phyloP scores from a whole-genome alignment of 345 rosid species.

The Carallia pectinifolia region DNA sequence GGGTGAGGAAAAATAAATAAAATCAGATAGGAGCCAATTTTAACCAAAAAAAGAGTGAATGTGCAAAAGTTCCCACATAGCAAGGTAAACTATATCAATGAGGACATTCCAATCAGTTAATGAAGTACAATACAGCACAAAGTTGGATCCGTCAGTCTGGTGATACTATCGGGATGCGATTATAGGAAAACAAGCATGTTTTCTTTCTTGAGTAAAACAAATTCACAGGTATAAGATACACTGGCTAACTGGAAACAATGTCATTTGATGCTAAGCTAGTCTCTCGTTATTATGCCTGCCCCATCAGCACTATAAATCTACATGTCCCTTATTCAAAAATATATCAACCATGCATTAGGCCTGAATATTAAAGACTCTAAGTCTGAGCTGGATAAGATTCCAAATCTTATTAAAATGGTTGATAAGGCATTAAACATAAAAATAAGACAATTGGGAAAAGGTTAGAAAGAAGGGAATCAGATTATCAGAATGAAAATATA shows the following conservation, averaged over 20 bases:
- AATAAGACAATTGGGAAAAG: too few relatives aligned
- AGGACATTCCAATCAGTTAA: too few relatives aligned
- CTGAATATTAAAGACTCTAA: not conserved
- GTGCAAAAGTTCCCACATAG: not conserved
- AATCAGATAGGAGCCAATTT: not conserved
- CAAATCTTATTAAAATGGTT: not conserved
- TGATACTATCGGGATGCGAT: too few relatives aligned
- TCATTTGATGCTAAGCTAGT: not conserved
- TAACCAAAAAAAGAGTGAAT: constrained; percentile 4
- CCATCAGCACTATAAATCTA: not conserved
- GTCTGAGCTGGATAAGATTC: constrained; percentile 3
- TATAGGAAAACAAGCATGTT: constrained; percentile 6
- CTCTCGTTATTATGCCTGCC: not conserved
- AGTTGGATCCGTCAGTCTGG: too few relatives aligned
- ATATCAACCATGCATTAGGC: not conserved
- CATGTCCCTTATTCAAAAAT: not conserved
- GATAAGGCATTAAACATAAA: too few relatives aligned
- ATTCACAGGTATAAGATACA: not conserved
- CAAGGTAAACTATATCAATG: constrained; percentile 7
- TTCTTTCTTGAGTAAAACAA: not conserved
- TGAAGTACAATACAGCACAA: too few relatives aligned
- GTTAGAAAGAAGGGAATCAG: too few relatives aligned
- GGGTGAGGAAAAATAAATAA: not conserved
- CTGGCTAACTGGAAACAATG: not conserved
- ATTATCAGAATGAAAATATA: too few relatives aligned